A percentile compares a stretch with the other conserved stretches of the same genome.
Evolutionary conservation across 805 yeast genomes (phyloP).

Genomic region (Komagataella phaffii): DNA sequence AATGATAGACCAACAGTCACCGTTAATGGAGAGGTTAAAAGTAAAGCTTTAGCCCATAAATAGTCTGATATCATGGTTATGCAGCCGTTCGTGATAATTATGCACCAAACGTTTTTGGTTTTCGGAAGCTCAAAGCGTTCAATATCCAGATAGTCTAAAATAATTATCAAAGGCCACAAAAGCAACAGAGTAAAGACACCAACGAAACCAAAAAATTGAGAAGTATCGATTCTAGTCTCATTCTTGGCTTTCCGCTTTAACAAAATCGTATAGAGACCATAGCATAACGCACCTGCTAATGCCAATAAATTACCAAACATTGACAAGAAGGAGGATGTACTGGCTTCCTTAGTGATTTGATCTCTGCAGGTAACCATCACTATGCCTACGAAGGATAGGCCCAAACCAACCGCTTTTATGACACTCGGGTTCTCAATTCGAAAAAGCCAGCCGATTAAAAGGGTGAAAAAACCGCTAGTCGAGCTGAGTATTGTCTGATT

Average conservation of each 20-base stretch:
- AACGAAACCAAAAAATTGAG: slow-evolving; percentile 87
- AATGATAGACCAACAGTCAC: slow-evolving; percentile 91
- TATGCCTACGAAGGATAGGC: slow-evolving; percentile 68
- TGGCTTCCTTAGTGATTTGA: slow-evolving; percentile 3
- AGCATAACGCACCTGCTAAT: slow-evolving; percentile 72
- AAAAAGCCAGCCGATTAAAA: slow-evolving; percentile 63
- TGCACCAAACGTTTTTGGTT: slow-evolving; percentile 29
- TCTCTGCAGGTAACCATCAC: slow-evolving; percentile 54
- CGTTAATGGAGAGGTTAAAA: slow-evolving; percentile 84
- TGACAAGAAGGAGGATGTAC: slow-evolving; percentile 2
- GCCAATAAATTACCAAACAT: slow-evolving; percentile 73
- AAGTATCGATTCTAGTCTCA: slow-evolving; percentile 71
- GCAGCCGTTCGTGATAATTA: slow-evolving; percentile 52
- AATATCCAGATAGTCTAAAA: slow-evolving; percentile 47
- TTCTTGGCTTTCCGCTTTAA: slow-evolving; percentile 60
- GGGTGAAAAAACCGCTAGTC: slow-evolving; percentile 87
- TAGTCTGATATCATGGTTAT: slow-evolving; percentile 82
- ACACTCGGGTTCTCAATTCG: slow-evolving; percentile 56
- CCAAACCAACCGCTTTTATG: slow-evolving; percentile 55
- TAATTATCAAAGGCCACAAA: slow-evolving; percentile 71
- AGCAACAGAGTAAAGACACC: slow-evolving; percentile 68
- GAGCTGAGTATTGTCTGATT: slow-evolving; percentile 89
- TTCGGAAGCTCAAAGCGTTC: slow-evolving; percentile 69
- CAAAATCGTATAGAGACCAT: slow-evolving; percentile 83
- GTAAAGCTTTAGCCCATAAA: slow-evolving; percentile 93